Evolutionary conservation across 1,284 basidiomycete genomes (phyloP), one percentile per base, ranked within the genome.

Genomic region (Ustanciosporium gigantosporum): DNA sequence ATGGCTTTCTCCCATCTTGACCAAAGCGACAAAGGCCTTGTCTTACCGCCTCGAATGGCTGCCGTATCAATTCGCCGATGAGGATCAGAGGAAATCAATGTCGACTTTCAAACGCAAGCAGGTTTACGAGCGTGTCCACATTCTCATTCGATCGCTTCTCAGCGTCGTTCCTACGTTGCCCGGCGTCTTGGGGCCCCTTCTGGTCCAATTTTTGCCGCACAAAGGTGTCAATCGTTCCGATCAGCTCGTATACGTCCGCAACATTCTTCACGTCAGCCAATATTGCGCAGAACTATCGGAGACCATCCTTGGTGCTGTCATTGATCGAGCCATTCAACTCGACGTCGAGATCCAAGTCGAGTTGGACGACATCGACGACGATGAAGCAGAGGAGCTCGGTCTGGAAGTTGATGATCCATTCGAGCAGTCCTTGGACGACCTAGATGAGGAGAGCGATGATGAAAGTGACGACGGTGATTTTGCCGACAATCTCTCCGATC

Each of bases 291-390:
- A 93, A 76, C 81, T 98, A 6, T 83, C 87, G 0, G 90, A 93
- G 67, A 86, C 87, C 53, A 87, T 97, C 31, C 82, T 96, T 43
- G 86, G 86, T 2, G 86, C 88, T 0, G 88, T 96, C 31, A 84
- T 97, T 15, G 92, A 95, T 76, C 85, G 91, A 15, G 89, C 92
- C 35, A 87, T 98, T 31, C 88, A 94, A 77, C 91, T 98, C 50
- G 95, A 99, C 77, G 93, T 94, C 36, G 94, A 98, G 79, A 95
- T 99, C 40, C 94, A 96, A 79, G 88, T 93, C 17, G 91, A 94
- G 72, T 78, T 94, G 3, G 94, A 97, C 76, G 92, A 96, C 66
- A 81, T 94, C 16, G 93, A 95, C 48, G 79, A 79, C 13, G 73
- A 73, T 14, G 70, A 71, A 16, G 50, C 65, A 8, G 60, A 69